Evolutionary conservation across 148 eudicot genomes (phyloP), one percentile per base, ranked within the genome.

Genomic region (Dianthus caryophyllus): DNA sequence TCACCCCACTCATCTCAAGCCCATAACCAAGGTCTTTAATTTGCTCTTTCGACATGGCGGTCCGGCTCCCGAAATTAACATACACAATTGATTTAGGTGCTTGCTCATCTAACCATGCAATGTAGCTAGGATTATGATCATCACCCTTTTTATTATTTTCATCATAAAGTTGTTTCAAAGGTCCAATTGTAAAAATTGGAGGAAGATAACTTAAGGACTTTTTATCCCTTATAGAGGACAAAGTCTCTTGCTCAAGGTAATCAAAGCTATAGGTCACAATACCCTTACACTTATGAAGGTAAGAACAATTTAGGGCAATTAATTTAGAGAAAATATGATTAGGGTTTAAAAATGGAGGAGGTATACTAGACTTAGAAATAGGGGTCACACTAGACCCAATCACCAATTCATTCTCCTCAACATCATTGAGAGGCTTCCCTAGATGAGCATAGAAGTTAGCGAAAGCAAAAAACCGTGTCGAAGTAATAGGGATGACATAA

Each of bases 51-150:
- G 60, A 36, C 63, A 81, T 49, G 18, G 84, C 56, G 6, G 84
- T 84, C 50, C 87, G 66, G 59, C 78, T 81, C 58, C 87, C 87
- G 12, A 84, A 84, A 2, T 80, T 71, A 0, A 84, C 61, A 8
- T 76, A 84, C 5, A 81, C 55, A 8, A 81, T 79, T 0, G 83
- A 81, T 15, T 71, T 64, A 9, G 22, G 29, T 0, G 73, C 75
- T 48, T 78, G 82, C 22, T 63, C 56, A 7, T 78, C 81, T 9
- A 84, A 33, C 87, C 87, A 84, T 16, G 67, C 20, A 7, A 67
- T n/a, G 20, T 24, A 33, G 47, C 38, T 33, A 3, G 7, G 3
- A 3, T 7, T 3, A 7, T 33, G 38, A 3, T 33, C 38, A 33
- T 33, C 38, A 3, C 7, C 38, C 38, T 33, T 7, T 7, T 33